phyloP scores from a whole-genome alignment of 306 rosid species.

The Quercus bicolor region DNA sequence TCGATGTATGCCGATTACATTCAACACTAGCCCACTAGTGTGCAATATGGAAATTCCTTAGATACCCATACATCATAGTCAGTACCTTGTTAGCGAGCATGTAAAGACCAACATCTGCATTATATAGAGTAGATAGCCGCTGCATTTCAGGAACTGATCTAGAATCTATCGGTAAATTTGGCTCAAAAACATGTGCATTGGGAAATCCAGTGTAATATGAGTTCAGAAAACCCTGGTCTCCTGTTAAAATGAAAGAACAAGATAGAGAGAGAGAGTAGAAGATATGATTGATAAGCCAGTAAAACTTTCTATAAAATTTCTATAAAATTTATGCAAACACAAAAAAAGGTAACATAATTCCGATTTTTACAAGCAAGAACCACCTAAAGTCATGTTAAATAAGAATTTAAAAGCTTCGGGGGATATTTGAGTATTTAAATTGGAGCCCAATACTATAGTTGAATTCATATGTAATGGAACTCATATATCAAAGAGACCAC shows the following conservation, averaged over 20 bases:
- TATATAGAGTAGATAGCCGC: constrained; percentile 91
- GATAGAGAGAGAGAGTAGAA: neutral
- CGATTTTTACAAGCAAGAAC: neutral
- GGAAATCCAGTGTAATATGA: constrained; percentile 86
- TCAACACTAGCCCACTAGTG: neutral
- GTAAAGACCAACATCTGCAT: constrained; percentile 99
- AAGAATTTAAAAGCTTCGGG: neutral
- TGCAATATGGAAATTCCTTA: neutral
- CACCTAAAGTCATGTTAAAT: neutral
- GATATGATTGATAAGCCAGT: neutral
- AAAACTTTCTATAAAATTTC: constrained; percentile 3
- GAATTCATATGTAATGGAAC: neutral
- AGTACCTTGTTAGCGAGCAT: constrained; percentile 99
- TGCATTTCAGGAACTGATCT: constrained; percentile 82
- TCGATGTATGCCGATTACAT: neutral
- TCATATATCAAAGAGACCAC: neutral
- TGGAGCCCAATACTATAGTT: neutral
- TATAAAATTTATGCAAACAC: neutral
- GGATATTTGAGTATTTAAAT: neutral
- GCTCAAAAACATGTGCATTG: constrained; percentile 89
- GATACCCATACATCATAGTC: neutral
- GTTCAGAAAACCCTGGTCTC: constrained; percentile 98
- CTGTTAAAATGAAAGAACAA: constrained; percentile 37
- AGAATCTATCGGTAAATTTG: constrained; percentile 59
- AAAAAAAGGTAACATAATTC: neutral